phyloP scores from a whole-genome alignment of 2,329 filamentous ascomycete species.

The Aspergillus quadricinctus region DNA sequence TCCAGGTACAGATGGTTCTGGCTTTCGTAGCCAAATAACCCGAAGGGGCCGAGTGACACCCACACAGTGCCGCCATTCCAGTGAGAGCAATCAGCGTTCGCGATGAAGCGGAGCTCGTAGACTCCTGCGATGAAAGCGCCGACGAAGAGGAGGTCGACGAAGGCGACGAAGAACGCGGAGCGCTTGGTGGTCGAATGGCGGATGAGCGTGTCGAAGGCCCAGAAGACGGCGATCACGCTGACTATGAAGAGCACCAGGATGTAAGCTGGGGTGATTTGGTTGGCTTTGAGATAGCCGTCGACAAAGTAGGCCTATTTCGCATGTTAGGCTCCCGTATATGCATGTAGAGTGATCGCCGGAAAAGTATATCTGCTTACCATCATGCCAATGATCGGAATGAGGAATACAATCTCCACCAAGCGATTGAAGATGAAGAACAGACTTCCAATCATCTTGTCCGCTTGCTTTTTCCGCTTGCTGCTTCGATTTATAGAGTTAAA shows the following conservation, averaged over 20 bases:
- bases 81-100: constrained; percentile 62
- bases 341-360: background rate
- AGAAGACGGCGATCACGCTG: constrained; percentile 57
- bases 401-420: constrained; percentile 56
- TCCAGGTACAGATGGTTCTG: constrained; percentile 48
- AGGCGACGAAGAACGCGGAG: constrained; percentile 56
- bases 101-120: constrained; percentile 54
- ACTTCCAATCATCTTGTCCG: constrained; percentile 46
- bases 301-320: constrained; percentile 53
- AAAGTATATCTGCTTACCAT: constrained; percentile 36
- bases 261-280: constrained; percentile 56
- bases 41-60: constrained; percentile 59
- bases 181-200: constrained; percentile 56
- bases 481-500: background rate
- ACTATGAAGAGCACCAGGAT: constrained; percentile 64
- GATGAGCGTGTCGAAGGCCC: constrained; percentile 58
- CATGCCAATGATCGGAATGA: constrained; percentile 62
- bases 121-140: constrained; percentile 61
- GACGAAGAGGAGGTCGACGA: constrained; percentile 59
- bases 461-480: constrained; percentile 1
- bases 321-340: constrained; percentile 1
- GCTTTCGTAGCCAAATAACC: constrained; percentile 47
- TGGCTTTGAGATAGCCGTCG: constrained; percentile 52
- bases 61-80: constrained; percentile 53
- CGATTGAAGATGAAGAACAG: constrained; percentile 61